A percentile compares a stretch with the other conserved stretches of the same genome.
Evolutionary conservation across 768 basidiomycete genomes (phyloP).

Genomic region (Dioszegia crocea): DNA sequence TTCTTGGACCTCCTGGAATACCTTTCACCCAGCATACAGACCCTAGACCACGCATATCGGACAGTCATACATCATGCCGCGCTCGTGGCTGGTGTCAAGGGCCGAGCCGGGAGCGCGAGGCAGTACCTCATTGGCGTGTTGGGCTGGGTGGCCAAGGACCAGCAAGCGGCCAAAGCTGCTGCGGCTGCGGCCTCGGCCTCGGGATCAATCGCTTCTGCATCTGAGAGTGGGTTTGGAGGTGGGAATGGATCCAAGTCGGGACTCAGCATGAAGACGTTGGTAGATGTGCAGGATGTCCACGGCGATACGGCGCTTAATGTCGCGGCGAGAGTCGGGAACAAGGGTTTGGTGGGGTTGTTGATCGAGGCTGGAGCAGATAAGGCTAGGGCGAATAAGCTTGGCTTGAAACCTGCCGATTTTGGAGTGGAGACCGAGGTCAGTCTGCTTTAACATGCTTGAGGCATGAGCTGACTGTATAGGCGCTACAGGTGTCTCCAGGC

Average conservation of each 20-base stretch:
- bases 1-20: slow-evolving; percentile 64
- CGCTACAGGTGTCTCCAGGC: slow-evolving; percentile 47
- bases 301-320: slow-evolving; percentile 96
- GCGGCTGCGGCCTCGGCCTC: background rate
- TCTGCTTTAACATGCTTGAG: slow-evolving; percentile 33
- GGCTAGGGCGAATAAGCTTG: slow-evolving; percentile 82
- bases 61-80: slow-evolving; percentile 88
- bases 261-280: slow-evolving; percentile 55
- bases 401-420: slow-evolving; percentile 87
- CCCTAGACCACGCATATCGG: slow-evolving; percentile 78
- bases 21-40: slow-evolving; percentile 72
- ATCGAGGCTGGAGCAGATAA: slow-evolving; percentile 91
- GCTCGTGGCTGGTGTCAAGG: slow-evolving; percentile 84
- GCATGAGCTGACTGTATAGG: slow-evolving; percentile 18
- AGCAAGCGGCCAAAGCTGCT: slow-evolving; percentile 51
- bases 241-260: background rate
- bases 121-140: slow-evolving; percentile 91
- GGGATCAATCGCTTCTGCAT: slow-evolving; percentile 3
- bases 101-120: slow-evolving; percentile 73
- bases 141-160: slow-evolving; percentile 62
- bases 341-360: slow-evolving; percentile 75
- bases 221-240: background rate
- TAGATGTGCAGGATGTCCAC: slow-evolving; percentile 89
- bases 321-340: slow-evolving; percentile 87
- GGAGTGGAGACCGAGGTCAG: slow-evolving; percentile 86